Conservation (phyloP, 805 yeast species). For the Hanseniaspora lachancei region DNA sequence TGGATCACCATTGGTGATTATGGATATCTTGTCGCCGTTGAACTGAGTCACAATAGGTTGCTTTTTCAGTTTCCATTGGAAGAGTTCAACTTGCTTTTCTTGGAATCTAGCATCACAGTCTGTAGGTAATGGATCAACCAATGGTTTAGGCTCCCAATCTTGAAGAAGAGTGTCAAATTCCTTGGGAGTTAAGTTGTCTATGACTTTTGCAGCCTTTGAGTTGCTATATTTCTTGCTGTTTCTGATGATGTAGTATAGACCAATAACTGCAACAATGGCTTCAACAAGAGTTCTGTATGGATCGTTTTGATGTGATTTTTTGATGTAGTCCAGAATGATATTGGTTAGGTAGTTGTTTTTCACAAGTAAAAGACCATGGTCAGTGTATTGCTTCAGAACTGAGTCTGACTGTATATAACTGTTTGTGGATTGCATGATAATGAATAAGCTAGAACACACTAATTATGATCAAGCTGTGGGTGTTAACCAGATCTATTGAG, state of each 20-base stretch:
- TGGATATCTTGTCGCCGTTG: constrained; percentile 17
- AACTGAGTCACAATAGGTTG: constrained; percentile 19
- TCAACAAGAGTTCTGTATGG: constrained; percentile 84
- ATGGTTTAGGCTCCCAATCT: constrained; percentile 87
- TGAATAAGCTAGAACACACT: too few relatives aligned
- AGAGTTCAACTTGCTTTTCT: constrained; percentile 30
- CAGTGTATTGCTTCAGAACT: neutral
- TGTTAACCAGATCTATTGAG: too few relatives aligned
- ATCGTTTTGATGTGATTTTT: constrained; percentile 80
- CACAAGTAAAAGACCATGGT: neutral
- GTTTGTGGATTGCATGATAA: neutral
- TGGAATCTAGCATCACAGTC: neutral
- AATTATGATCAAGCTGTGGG: too few relatives aligned
- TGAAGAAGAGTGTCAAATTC: constrained; percentile 75
- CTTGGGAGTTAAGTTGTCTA: constrained; percentile 30
- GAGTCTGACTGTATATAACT: neutral
- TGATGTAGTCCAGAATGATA: constrained; percentile 50
- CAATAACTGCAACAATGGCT: constrained; percentile 61
- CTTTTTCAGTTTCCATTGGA: constrained; percentile 37
- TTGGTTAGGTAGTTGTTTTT: constrained; percentile 10
- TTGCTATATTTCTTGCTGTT: constrained; percentile 62
- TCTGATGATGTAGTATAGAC: constrained; percentile 60
- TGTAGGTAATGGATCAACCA: constrained; percentile 39
- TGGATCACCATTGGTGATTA: neutral
- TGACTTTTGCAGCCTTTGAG: constrained; percentile 33